These are phyloP conservation scores for Coemansia sp. DNA, from an alignment of 192 early-diverging fungal species.

Conservation along the genomic window DNA sequence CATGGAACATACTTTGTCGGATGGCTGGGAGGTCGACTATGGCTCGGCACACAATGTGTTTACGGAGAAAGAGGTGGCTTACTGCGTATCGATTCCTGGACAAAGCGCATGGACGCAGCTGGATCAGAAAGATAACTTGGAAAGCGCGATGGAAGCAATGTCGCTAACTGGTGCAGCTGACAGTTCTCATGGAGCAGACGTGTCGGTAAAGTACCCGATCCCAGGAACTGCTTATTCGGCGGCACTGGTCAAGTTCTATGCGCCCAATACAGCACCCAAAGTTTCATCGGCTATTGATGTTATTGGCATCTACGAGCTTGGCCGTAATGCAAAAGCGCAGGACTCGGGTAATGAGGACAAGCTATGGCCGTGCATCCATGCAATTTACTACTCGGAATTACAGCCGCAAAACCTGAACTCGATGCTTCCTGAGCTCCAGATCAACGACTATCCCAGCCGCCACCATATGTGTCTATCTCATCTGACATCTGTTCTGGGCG, in stretches of 20 bases:
- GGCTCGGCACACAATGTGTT: conserved; percentile 43
- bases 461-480: conserved; percentile 42
- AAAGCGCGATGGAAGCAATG: conserved; percentile 37
- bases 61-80: conserved; percentile 63
- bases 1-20: conserved; percentile 27
- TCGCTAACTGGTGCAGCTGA: conserved; percentile 3
- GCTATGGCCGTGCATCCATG: conserved; percentile 49
- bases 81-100: conserved; percentile 72
- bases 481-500: conserved; percentile 59
- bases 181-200: neutral
- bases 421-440: conserved; percentile 2
- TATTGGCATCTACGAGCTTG: conserved; percentile 58
- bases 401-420: conserved; percentile 11
- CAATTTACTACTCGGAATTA: conserved; percentile 28
- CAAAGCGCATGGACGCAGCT: conserved; percentile 58
- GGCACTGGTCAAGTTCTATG: conserved; percentile 66
- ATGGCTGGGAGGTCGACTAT: conserved; percentile 49
- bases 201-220: conserved; percentile 58
- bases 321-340: conserved; percentile 20
- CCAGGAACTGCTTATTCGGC: conserved; percentile 55
- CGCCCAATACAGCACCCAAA: conserved; percentile 50
- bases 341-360: conserved; percentile 4
- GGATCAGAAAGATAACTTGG: conserved; percentile 4
- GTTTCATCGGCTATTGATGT: conserved; percentile 66
- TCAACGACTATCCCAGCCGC: conserved; percentile 14